Conservation (phyloP, 805 yeast genomes). For the Yamadazyma kitorensis region DNA sequence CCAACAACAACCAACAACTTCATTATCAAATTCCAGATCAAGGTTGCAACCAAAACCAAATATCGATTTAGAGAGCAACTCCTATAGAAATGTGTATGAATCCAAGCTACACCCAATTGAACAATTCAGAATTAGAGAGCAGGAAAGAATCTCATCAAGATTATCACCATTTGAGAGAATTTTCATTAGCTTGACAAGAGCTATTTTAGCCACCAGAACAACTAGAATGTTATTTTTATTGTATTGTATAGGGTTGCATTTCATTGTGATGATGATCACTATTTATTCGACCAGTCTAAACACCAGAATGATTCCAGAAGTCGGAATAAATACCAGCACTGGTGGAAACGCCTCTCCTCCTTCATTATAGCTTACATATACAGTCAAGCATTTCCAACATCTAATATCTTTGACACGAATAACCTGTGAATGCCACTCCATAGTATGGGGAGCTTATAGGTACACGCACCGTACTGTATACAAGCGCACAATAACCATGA, state of each 20-base stretch:
- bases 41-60: constrained; percentile 29
- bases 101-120: constrained; percentile 80
- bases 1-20: too few species aligned
- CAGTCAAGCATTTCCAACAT: too few species aligned
- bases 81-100: constrained; percentile 63
- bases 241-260: constrained; percentile 75
- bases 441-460: too few species aligned
- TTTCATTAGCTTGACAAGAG: constrained; percentile 68
- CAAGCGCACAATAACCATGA: too few species aligned
- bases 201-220: constrained; percentile 69
- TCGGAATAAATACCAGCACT: constrained; percentile 38
- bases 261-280: constrained; percentile 63
- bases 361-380: not conserved
- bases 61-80: constrained; percentile 51
- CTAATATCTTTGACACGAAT: too few species aligned
- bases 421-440: too few species aligned
- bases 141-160: constrained; percentile 67
- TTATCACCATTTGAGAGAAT: constrained; percentile 77
- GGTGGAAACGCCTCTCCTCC: constrained; percentile 32
- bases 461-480: too few species aligned
- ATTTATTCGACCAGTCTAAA: constrained; percentile 52
- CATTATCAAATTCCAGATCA: constrained; percentile 12
- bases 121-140: constrained; percentile 73
- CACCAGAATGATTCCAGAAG: constrained; percentile 45
- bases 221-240: constrained; percentile 70